These are phyloP conservation scores for Colletotrichum sp. DNA, from an alignment of 2,329 filamentous ascomycete genomes.

Conservation along the genomic window DNA sequence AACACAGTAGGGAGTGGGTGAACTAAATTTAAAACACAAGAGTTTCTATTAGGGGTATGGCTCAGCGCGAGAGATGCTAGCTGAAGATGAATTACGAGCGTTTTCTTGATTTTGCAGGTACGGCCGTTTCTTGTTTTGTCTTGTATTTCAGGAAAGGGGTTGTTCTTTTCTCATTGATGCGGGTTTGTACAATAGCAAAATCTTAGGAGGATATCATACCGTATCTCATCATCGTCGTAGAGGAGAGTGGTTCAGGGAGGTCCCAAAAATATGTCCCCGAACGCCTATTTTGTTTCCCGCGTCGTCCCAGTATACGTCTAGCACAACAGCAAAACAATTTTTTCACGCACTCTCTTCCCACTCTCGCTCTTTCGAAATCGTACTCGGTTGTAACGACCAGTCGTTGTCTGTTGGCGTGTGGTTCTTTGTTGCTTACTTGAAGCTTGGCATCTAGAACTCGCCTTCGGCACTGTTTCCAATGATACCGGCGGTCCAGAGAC, in stretches of 20 bases:
- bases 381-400: neutral
- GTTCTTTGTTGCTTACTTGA: neutral
- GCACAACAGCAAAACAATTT: slow-evolving; percentile 8
- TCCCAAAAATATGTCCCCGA: neutral
- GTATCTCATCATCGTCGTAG: slow-evolving; percentile 45
- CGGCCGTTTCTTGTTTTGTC: neutral
- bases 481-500: slow-evolving; percentile 74
- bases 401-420: neutral
- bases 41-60: slow-evolving; percentile 15
- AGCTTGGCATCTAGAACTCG: slow-evolving; percentile 49
- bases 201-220: slow-evolving; percentile 46
- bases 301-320: slow-evolving; percentile 13
- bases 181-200: slow-evolving; percentile 20
- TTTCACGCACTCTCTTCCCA: neutral
- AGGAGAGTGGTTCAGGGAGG: slow-evolving; percentile 31
- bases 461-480: slow-evolving; percentile 67
- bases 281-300: neutral
- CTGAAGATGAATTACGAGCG: neutral
- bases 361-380: neutral
- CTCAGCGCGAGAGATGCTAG: neutral
- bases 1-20: neutral
- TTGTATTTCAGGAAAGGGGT: neutral
- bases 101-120: neutral
- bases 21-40: slow-evolving; percentile 5
- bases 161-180: neutral